phyloP scores from a whole-genome alignment of 108 stramenopile species.

The Pseudonitzschia multistriata region DNA sequence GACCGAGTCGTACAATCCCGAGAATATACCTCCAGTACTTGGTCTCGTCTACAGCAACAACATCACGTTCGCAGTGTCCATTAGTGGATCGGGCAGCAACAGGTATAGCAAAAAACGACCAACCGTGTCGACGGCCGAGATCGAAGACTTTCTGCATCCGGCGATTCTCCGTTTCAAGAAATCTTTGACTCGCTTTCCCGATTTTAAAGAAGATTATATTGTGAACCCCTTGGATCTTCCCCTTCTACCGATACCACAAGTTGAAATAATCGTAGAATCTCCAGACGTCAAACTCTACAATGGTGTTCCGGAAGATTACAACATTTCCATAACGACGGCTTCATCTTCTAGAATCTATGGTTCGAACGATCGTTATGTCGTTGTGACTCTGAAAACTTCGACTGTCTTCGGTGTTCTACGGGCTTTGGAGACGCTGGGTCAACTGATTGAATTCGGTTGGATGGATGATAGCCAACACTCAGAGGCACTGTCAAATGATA shows the following conservation, averaged over 20 bases:
- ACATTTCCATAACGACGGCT: constrained; percentile 10
- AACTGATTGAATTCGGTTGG: constrained; percentile 53
- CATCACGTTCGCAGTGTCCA: background rate
- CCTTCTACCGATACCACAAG: background rate
- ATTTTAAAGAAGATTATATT: constrained; percentile 27
- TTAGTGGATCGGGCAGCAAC: background rate
- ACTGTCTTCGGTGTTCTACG: constrained; percentile 61
- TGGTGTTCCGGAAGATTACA: constrained; percentile 48
- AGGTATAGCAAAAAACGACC: background rate
- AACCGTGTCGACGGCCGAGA: background rate
- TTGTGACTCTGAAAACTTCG: constrained; percentile 16
- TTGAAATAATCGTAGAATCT: constrained; percentile 20
- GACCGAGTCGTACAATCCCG: constrained; percentile 14
- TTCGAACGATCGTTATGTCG: background rate
- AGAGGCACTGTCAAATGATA: background rate
- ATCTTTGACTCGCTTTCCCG: constrained; percentile 20
- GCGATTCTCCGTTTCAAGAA: constrained; percentile 24
- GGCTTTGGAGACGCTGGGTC: constrained; percentile 60
- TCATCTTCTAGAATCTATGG: constrained; percentile 4
- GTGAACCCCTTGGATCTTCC: constrained; percentile 22
- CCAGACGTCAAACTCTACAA: constrained; percentile 16
- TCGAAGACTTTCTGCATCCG: constrained; percentile 13
- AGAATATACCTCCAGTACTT: constrained; percentile 3
- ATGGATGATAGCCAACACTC: constrained; percentile 4
- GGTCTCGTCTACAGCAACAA: constrained; percentile 6